Base-by-base conservation (phyloP, 257 asterid genomes). In the Lavandula angustifolia region DNA sequence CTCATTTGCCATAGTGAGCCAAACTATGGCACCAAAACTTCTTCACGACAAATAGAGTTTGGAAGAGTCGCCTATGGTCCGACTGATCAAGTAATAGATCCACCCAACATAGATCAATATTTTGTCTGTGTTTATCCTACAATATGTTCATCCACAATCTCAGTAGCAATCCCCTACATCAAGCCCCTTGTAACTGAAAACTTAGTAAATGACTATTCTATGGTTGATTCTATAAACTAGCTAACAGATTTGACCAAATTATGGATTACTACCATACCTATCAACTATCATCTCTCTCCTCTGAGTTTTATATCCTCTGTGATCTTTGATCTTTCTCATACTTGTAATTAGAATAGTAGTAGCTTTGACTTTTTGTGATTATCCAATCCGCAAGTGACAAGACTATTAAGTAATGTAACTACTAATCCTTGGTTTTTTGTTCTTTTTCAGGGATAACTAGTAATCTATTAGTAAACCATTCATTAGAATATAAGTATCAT, bases 321-420 rank as follows among this genome's bases (percentile, higher is more conserved):
- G 76, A 48, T 69, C 34, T 27, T 44, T 75, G 76, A 48, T 69
- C 27, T 14, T 44, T 43, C 60, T 67, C 65, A 61, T 37, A 54
- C 33, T 34, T 51, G 33, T 64, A 72, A 73, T 69, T 71, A 48
- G 4, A 49, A 53, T 58, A 47, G 17, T 12, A 56, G 18, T 14
- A 71, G 59, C 63, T 47, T 76, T 77, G 82, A 77, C 79, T 62
- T 61, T 61, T 54, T 42, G n/a, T 34, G 47, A 49, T 73, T 54
- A 55, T 73, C 61, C 76, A 58, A 59, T 59, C 9, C 9, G 56
- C 70, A 76, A 72, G 49, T 62, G 57, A 59, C 77, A 50, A 57
- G 52, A n/a, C 22, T 7, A 6, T 56, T 34, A 60, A 61, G 22
- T 33, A 66, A 54, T 22, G 35, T 14, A 69, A 53, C 55, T 4